A percentile compares a stretch with the other conserved stretches of the same genome.
phyloP scores from a whole-genome alignment of 176 grass and related monocot genomes.

The Poa annua region DNA sequence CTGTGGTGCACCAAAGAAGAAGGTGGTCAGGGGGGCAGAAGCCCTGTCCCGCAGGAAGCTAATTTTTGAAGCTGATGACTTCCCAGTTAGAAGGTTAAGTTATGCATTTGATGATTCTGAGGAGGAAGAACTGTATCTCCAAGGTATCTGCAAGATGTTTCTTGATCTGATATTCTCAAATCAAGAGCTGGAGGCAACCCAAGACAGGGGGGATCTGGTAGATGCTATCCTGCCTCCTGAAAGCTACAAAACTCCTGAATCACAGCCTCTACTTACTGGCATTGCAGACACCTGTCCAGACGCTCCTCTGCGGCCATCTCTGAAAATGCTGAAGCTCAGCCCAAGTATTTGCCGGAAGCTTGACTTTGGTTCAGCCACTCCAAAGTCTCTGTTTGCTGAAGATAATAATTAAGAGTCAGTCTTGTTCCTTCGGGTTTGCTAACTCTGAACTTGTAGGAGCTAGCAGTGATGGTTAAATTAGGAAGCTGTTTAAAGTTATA shows the following conservation, averaged over 20 bases:
- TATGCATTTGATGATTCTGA: conserved; percentile 44
- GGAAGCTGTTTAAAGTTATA: conserved; percentile 46
- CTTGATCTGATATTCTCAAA: conserved; percentile 58
- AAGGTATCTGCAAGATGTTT: conserved; percentile 46
- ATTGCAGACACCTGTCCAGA: conserved; percentile 61
- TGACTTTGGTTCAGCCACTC: conserved; percentile 48
- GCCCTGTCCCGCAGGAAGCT: conserved; percentile 52
- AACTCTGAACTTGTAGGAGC: conserved; percentile 34
- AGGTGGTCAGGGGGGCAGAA: conserved; percentile 33
- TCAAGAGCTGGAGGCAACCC: conserved; percentile 35
- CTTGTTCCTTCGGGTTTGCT: conserved; percentile 26
- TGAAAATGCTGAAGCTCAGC: conserved; percentile 46
- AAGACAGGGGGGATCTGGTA: neutral
- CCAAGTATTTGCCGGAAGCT: conserved; percentile 64
- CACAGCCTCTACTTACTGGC: conserved; percentile 48
- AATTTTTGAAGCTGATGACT: conserved; percentile 50
- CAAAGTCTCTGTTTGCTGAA: conserved; percentile 21
- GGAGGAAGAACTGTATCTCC: conserved; percentile 55
- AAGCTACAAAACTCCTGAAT: conserved; percentile 54
- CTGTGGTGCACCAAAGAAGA: conserved; percentile 69
- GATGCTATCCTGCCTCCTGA: conserved; percentile 19
- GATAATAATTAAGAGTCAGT: conserved; percentile 14
- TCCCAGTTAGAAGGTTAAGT: conserved; percentile 39
- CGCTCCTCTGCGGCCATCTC: conserved; percentile 45
- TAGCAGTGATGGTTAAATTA: conserved; percentile 37